phyloP scores from a whole-genome alignment of 345 rosid genomes.

The Adansonia digitata region DNA sequence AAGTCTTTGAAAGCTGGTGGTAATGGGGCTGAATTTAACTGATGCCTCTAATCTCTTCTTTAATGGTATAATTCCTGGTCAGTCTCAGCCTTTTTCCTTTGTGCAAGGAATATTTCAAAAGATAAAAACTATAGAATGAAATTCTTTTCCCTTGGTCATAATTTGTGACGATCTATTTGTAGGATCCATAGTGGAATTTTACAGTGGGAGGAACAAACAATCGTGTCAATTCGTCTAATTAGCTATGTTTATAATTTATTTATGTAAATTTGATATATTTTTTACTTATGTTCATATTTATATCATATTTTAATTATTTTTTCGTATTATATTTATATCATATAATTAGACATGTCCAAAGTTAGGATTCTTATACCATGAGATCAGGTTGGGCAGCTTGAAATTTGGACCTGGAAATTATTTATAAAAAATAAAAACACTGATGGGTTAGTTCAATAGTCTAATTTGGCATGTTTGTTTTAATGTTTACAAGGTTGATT shows the following conservation, averaged over 20 bases:
- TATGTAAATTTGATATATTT: no score
- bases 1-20: conserved; percentile 68
- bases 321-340: no score
- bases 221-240: conserved; percentile 55
- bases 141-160: background rate
- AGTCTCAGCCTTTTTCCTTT: background rate
- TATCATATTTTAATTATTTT: no score
- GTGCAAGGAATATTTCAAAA: background rate
- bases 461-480: background rate
- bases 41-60: conserved; percentile 56
- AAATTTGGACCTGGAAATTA: background rate
- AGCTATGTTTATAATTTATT: no score
- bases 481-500: background rate
- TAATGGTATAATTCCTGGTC: no score
- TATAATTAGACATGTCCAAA: no score
- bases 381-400: background rate
- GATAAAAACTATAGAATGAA: background rate
- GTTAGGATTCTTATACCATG: no score
- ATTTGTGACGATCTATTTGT: background rate
- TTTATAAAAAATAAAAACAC: background rate
- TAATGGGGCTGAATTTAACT: conserved; percentile 58
- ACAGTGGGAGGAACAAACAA: conserved; percentile 65
- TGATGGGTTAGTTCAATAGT: background rate
- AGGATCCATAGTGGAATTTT: conserved; percentile 79
- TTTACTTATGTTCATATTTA: no score